Conservation (phyloP, 2,329 filamentous ascomycete species). For the Sclerotinia minor region DNA sequence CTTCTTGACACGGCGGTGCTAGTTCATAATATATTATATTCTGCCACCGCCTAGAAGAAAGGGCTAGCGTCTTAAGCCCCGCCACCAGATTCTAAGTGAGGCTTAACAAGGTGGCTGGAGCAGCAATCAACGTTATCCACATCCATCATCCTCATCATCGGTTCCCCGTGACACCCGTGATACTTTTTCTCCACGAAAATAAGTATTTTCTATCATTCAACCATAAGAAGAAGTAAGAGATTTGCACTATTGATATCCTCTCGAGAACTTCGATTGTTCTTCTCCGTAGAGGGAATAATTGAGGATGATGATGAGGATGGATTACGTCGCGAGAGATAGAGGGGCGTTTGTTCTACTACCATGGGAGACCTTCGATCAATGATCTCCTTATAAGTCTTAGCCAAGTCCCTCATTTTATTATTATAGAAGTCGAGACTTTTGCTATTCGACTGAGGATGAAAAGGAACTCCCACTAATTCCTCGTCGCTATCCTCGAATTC, state of each 20-base stretch:
- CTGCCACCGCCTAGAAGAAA: neutral
- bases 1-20: neutral
- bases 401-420: constrained; percentile 1
- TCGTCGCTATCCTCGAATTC: constrained; percentile 17
- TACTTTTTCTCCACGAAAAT: neutral
- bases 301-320: neutral
- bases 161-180: neutral
- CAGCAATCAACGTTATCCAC: neutral
- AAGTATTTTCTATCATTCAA: neutral
- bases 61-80: neutral
- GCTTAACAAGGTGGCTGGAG: neutral
- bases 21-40: neutral
- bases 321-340: neutral
- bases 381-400: neutral
- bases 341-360: neutral
- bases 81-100: neutral
- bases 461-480: neutral
- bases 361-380: constrained; percentile 2
- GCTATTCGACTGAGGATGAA: neutral
- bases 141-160: too few species aligned
- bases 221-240: constrained; percentile 14
- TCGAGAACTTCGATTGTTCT: neutral
- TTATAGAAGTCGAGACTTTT: constrained; percentile 6
- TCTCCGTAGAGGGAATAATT: neutral
- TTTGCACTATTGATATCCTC: constrained; percentile 10